phyloP scores from a whole-genome alignment of 2,329 filamentous ascomycete species.

The Fulvia fulva region DNA sequence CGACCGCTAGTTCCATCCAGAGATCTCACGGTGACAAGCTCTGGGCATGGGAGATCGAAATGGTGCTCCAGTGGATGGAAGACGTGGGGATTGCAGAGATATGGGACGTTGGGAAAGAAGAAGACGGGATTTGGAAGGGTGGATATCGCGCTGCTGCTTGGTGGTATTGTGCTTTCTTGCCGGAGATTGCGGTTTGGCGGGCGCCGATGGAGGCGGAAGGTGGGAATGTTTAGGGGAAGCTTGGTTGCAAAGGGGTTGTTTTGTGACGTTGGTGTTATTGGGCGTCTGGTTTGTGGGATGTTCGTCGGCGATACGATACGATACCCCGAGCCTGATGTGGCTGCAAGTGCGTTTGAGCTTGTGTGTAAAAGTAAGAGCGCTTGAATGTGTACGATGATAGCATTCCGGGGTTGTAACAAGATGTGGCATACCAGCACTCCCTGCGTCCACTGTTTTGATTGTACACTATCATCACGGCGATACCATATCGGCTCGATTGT shows the following conservation, averaged over 20 bases:
- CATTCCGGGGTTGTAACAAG: too few relatives aligned
- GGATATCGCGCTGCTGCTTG: conserved; percentile 54
- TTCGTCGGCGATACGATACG: not conserved
- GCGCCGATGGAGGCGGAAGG: conserved; percentile 2
- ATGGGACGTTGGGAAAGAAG: conserved; percentile 37
- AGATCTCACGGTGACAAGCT: conserved; percentile 55
- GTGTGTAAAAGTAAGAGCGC: not conserved
- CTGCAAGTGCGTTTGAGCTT: not conserved
- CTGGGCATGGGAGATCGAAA: conserved; percentile 59
- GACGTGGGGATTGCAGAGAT: conserved; percentile 50
- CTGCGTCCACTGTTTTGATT: too few relatives aligned
- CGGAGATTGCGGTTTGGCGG: conserved; percentile 26
- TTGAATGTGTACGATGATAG: not conserved
- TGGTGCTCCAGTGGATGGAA: conserved; percentile 58
- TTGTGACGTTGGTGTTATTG: not conserved
- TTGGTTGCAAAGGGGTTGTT: not conserved
- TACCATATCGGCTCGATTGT: too few relatives aligned
- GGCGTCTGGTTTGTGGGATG: not conserved
- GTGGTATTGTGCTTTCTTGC: conserved; percentile 59
- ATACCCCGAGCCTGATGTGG: conserved; percentile 2
- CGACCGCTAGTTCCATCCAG: conserved; percentile 52
- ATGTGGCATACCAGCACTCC: too few relatives aligned
- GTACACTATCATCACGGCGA: too few relatives aligned
- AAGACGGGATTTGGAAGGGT: conserved; percentile 27
- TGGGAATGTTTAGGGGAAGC: too few relatives aligned